Conservation (phyloP, 148 eudicot genomes). For the Polygonum aviculare region DNA sequence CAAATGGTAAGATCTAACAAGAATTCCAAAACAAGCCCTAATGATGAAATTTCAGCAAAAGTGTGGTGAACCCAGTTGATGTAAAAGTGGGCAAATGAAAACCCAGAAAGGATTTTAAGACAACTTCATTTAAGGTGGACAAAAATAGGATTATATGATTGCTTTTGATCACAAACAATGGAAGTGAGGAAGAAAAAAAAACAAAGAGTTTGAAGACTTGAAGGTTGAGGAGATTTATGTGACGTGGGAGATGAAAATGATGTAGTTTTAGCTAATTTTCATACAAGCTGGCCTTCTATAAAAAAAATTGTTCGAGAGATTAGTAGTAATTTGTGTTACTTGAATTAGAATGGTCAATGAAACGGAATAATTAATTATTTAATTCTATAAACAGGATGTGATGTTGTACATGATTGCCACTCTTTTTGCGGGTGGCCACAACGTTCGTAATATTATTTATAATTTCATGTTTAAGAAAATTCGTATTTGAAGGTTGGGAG, state of each 20-base stretch:
- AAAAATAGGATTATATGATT: neutral
- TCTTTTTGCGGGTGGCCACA: neutral
- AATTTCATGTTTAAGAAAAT: neutral
- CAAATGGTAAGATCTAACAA: neutral
- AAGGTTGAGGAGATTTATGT: neutral
- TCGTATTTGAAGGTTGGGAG: neutral
- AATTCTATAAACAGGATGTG: neutral
- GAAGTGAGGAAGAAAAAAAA: neutral
- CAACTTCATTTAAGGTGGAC: neutral
- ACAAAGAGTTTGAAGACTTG: neutral
- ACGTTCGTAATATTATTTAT: neutral
- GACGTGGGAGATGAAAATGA: neutral
- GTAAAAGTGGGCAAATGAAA: neutral
- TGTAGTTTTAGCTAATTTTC: neutral
- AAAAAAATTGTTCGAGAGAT: neutral
- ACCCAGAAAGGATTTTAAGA: neutral
- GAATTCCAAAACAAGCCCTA: neutral
- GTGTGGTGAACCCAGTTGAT: neutral
- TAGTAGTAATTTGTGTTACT: neutral
- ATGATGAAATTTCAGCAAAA: neutral
- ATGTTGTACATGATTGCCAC: slow-evolving; percentile 10
- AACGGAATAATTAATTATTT: neutral
- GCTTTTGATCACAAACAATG: neutral
- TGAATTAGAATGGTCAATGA: neutral
- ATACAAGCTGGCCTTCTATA: neutral